A percentile compares a stretch with the other conserved stretches of the same genome.
These are phyloP conservation scores for Medicago arabica DNA, from an alignment of 306 rosid genomes.

Conservation along the genomic window DNA sequence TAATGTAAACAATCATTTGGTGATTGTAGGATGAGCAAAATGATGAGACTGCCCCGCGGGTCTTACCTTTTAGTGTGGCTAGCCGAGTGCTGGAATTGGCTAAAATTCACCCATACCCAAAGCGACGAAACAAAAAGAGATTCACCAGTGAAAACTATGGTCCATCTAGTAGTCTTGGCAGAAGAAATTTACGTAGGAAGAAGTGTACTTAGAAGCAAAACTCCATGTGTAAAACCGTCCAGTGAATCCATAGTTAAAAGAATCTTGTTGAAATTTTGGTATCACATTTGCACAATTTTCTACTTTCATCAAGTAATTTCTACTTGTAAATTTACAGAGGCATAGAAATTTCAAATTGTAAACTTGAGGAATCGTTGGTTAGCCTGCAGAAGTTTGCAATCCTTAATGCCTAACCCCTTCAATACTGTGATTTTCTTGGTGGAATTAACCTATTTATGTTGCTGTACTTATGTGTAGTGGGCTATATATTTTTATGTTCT, in stretches of 20 bases:
- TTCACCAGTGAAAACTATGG: conserved; percentile 49
- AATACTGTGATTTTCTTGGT: not conserved
- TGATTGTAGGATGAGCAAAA: conserved; percentile 65
- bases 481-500: not conserved
- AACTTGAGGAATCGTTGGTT: conserved; percentile 37
- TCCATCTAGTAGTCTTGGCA: conserved; percentile 47
- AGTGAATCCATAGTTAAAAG: conserved; percentile 49
- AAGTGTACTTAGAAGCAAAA: conserved; percentile 48
- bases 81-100: conserved; percentile 84
- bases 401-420: conserved; percentile 19
- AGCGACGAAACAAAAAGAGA: conserved; percentile 66
- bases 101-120: conserved; percentile 84
- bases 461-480: not conserved
- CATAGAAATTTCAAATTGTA: conserved; percentile 47
- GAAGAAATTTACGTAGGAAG: conserved; percentile 59
- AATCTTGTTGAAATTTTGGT: conserved; percentile 54
- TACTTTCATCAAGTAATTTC: conserved; percentile 24
- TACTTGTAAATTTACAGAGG: conserved; percentile 47
- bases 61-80: conserved; percentile 68
- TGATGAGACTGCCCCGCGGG: conserved; percentile 55
- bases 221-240: conserved; percentile 38
- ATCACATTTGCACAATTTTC: conserved; percentile 47
- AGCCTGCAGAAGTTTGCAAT: conserved; percentile 17
- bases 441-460: not conserved
- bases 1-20: conserved; percentile 35